Evolutionary conservation across 441 rosid species (phyloP), one percentile per base, ranked within the genome.

Genomic region (Croton setiger): DNA sequence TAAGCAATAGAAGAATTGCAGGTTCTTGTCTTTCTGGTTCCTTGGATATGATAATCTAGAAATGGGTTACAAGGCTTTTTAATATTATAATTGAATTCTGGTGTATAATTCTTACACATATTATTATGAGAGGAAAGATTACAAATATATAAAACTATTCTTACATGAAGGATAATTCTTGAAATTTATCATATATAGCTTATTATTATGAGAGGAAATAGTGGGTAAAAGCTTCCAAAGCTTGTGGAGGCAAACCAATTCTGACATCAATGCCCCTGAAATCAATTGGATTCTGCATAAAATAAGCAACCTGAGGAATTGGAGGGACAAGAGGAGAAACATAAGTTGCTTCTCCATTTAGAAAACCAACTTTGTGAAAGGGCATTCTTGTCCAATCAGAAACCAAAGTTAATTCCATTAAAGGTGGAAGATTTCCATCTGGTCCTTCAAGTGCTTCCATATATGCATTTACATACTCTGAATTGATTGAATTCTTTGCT

Each of bases 371-470:
- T 67, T 71, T 80, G 80, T 88, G 86, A 72, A 88, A 86, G 11
- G 92, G 84, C 81, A 85, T 86, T 71, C 86, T 80, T 39, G 96
- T 84, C 93, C 90, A 85, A 73, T 88, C 93, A 7, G 92, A 88
- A 64, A 85, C 85, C n/a, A 80, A 47, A n/a, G 88, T 85, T 23
- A 83, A 80, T 64, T 85, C 91, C 73, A 76, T 78, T 53, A 85
- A 33, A 13, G 86, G 83, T 71, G 88, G 96, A 72, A 84, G 91
- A 65, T 70, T 51, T 4, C 74, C 83, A 18, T 70, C 73, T 0
- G 82, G 73, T 8, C 81, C 82, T 10, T 86, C 79, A 2, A 87
- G 82, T 43, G 91, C 87, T 36, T 76, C 76, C 66, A 80, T 83
- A 35, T 90, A 88, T 31, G 90, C 80, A 21, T 74, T 72, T 64